Evolutionary conservation across 1,139 yeast species (phyloP).

Genomic region (Chernovozyma sophiae-reginae): DNA sequence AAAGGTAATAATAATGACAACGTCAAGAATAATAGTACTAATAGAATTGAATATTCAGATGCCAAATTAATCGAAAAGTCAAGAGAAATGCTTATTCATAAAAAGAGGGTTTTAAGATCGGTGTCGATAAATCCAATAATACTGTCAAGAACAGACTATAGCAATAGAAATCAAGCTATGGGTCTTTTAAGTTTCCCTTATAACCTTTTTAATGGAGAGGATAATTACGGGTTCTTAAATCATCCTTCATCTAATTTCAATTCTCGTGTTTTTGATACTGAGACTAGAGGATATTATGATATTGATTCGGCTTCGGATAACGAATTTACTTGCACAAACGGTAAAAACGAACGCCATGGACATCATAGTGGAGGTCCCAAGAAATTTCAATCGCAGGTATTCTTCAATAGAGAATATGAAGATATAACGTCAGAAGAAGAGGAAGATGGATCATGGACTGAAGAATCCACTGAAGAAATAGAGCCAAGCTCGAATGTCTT

Average conservation of each 20-base stretch:
- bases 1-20: slow-evolving; percentile 10
- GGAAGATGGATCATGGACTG: slow-evolving; percentile 12
- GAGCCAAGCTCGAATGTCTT: slow-evolving; percentile 1
- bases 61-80: slow-evolving; percentile 48
- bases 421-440: slow-evolving; percentile 12
- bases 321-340: slow-evolving; percentile 8
- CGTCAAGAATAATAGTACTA: slow-evolving; percentile 5
- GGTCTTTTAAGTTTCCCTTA: slow-evolving; percentile 1
- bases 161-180: slow-evolving; percentile 1
- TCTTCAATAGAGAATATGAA: slow-evolving; percentile 14
- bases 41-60: slow-evolving; percentile 48
- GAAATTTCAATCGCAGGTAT: slow-evolving; percentile 37
- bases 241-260: slow-evolving; percentile 23
- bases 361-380: slow-evolving; percentile 14
- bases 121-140: slow-evolving; percentile 43
- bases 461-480: slow-evolving; percentile 4
- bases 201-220: slow-evolving; percentile 16
- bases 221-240: slow-evolving; percentile 35
- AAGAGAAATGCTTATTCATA: slow-evolving; percentile 38
- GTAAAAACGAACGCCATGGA: not conserved
- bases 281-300: slow-evolving; percentile 20
- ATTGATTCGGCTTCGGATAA: slow-evolving; percentile 12
- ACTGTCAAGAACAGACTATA: not conserved
- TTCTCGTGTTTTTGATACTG: slow-evolving; percentile 29
- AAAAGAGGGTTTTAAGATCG: slow-evolving; percentile 42